Percentiles rank a stretch among this genome's conserved stretches.
Conservation (phyloP, 2,329 filamentous ascomycete genomes). For the Colletotrichum filicis region DNA sequence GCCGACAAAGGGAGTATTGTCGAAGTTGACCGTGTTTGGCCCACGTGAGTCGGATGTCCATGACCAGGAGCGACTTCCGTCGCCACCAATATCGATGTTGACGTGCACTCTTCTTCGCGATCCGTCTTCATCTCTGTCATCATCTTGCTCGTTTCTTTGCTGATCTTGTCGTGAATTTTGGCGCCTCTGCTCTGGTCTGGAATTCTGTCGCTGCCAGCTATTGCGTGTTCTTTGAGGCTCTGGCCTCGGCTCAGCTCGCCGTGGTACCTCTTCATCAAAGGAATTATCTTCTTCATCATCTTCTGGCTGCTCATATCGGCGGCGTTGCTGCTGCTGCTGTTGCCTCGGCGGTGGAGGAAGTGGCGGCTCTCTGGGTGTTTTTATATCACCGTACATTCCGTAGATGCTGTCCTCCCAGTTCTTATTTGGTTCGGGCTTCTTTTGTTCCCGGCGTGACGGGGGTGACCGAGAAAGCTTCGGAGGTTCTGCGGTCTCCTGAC, state of each 20-base stretch:
- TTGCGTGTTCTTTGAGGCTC: constrained; percentile 1
- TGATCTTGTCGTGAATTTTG: constrained; percentile 4
- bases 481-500: neutral
- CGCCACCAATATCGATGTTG: constrained; percentile 28
- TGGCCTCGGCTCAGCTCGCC: neutral
- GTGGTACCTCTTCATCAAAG: constrained; percentile 20
- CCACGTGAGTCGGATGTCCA: constrained; percentile 5
- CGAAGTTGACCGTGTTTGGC: constrained; percentile 13
- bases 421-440: neutral
- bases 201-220: constrained; percentile 5
- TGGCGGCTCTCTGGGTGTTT: constrained; percentile 22
- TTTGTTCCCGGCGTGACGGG: neutral
- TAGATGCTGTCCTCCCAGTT: constrained; percentile 31
- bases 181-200: constrained; percentile 2
- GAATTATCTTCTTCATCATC: constrained; percentile 13
- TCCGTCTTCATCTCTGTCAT: neutral
- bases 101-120: constrained; percentile 11
- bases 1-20: constrained; percentile 14
- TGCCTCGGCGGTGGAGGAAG: neutral
- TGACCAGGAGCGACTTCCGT: constrained; percentile 16
- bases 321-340: neutral
- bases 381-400: constrained; percentile 30
- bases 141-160: neutral
- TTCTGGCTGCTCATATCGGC: neutral
- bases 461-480: neutral